Percentiles rank a stretch among this genome's conserved stretches.
Evolutionary conservation across 805 yeast species (phyloP).

Genomic region (Kuraishia floccosa): DNA sequence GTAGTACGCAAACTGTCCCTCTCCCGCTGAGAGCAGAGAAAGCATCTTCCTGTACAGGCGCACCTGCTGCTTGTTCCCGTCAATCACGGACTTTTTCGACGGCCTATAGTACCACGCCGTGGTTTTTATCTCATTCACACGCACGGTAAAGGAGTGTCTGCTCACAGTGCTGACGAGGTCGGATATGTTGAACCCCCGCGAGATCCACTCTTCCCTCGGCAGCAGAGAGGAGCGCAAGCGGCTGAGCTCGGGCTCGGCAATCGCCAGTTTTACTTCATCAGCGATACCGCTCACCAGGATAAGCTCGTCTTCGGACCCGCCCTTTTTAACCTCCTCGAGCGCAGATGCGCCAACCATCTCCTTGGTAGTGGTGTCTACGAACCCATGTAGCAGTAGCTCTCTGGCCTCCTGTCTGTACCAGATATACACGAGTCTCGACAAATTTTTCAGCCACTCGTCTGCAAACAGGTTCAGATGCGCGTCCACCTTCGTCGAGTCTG

Average conservation of each 20-base stretch:
- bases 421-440: slow-evolving; percentile 28
- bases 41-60: slow-evolving; percentile 44
- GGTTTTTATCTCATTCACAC: slow-evolving; percentile 52
- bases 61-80: slow-evolving; percentile 46
- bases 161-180: neutral
- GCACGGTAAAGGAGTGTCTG: neutral
- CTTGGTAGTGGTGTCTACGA: slow-evolving; percentile 20
- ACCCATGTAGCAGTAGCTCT: slow-evolving; percentile 49
- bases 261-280: slow-evolving; percentile 29
- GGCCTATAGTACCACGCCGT: slow-evolving; percentile 35
- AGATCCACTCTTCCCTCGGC: no score
- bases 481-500: neutral
- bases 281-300: slow-evolving; percentile 54
- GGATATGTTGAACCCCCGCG: slow-evolving; percentile 2
- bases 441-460: slow-evolving; percentile 28
- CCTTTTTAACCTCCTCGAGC: no score
- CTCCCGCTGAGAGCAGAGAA: slow-evolving; percentile 19
- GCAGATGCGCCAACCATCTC: no score
- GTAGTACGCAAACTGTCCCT: slow-evolving; percentile 21
- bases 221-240: no score
- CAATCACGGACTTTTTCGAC: slow-evolving; percentile 32
- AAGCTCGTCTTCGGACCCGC: slow-evolving; percentile 3
- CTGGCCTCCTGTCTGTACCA: slow-evolving; percentile 42
- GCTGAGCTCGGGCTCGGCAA: neutral
- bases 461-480: slow-evolving; percentile 12